phyloP scores from a whole-genome alignment of 768 basidiomycete genomes.

The Rhizopogon roseolus region DNA sequence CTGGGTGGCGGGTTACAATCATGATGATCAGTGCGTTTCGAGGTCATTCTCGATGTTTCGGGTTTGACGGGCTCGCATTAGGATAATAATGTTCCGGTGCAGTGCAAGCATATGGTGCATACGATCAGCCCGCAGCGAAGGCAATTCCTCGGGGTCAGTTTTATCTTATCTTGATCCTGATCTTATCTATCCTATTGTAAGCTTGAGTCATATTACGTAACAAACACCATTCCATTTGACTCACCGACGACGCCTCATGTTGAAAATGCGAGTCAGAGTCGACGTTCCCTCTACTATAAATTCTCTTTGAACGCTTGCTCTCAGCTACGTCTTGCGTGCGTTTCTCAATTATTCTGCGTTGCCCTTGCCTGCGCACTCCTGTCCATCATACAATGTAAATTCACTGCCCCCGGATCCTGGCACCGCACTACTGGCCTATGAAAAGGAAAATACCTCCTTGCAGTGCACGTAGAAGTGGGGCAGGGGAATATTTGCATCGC shows the following conservation, averaged over 20 bases:
- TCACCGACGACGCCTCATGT: neutral
- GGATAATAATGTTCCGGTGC: too few relatives aligned
- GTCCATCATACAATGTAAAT: neutral
- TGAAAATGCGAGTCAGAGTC: neutral
- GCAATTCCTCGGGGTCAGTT: too few relatives aligned
- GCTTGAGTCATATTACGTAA: neutral
- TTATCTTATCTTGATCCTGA: neutral
- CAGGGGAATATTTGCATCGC: neutral
- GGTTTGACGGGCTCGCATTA: neutral
- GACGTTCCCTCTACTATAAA: neutral
- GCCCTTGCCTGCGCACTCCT: neutral
- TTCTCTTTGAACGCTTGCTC: neutral
- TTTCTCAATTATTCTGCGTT: neutral
- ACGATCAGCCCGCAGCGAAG: too few relatives aligned
- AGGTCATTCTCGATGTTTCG: neutral
- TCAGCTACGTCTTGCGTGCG: neutral
- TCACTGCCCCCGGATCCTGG: neutral
- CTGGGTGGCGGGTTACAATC: neutral
- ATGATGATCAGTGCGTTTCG: slow-evolving; percentile 4
- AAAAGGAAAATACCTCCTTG: neutral
- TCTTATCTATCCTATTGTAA: neutral
- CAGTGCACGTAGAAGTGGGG: too few relatives aligned
- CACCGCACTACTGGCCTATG: neutral
- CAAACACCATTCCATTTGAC: neutral
- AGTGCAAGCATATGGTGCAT: too few relatives aligned